Evolutionary conservation across 768 basidiomycete genomes (phyloP).

Genomic region (Fomitopsis serialis): DNA sequence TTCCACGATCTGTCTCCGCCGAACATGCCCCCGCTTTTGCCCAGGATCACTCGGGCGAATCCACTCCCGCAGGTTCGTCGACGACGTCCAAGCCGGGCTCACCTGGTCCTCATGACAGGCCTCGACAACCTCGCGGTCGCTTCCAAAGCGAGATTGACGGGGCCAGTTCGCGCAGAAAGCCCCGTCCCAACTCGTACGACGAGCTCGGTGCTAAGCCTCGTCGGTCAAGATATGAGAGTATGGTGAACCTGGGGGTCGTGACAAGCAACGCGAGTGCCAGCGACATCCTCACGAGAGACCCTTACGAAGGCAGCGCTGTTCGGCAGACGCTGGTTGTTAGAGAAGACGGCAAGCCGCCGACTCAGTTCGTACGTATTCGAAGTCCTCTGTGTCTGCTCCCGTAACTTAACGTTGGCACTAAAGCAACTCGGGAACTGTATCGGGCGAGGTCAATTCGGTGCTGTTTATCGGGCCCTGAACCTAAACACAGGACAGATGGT

Average conservation of each 20-base stretch:
- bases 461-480: constrained; percentile 93
- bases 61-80: constrained; percentile 8
- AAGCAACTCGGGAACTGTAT: constrained; percentile 99
- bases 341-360: constrained; percentile 76
- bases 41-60: constrained; percentile 10
- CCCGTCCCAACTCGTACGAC: constrained; percentile 64
- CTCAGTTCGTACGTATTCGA: constrained; percentile 67
- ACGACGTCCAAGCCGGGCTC: constrained; percentile 14
- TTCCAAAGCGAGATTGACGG: constrained; percentile 75
- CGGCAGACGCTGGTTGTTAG: constrained; percentile 69
- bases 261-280: constrained; percentile 54
- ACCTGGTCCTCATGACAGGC: constrained; percentile 20
- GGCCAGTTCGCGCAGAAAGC: constrained; percentile 41
- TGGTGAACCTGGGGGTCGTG: constrained; percentile 55
- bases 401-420: constrained; percentile 5
- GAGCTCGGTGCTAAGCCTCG: constrained; percentile 51
- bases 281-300: constrained; percentile 57
- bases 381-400: not conserved
- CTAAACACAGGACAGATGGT: constrained; percentile 94
- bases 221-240: constrained; percentile 67
- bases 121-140: constrained; percentile 49
- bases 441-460: constrained; percentile 93
- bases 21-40: constrained; percentile 33
- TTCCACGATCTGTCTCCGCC: constrained; percentile 55
- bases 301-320: constrained; percentile 57